Percentiles rank a stretch among this genome's conserved stretches.
These are phyloP conservation scores for Fragaria iinumae DNA, from an alignment of 306 rosid species.

Conservation along the genomic window DNA sequence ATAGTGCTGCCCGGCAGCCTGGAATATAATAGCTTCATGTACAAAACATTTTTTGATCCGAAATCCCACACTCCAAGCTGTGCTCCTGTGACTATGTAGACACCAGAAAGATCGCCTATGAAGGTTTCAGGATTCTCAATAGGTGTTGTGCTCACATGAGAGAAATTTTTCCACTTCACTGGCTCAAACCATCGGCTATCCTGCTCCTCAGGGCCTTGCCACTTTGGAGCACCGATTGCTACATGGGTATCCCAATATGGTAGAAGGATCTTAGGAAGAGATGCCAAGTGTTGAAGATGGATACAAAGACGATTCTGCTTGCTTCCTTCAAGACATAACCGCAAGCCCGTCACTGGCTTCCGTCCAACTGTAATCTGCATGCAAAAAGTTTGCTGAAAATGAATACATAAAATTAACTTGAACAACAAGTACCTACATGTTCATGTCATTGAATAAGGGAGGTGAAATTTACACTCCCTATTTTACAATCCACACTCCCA, in stretches of 20 bases:
- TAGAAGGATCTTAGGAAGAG: constrained; percentile 75
- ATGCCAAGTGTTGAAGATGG: constrained; percentile 75
- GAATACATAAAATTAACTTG: neutral
- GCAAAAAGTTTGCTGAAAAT: constrained; percentile 3
- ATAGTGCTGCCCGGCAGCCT: constrained; percentile 71
- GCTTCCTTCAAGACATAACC: constrained; percentile 68
- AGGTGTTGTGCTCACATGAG: constrained; percentile 86
- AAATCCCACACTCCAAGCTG: constrained; percentile 94
- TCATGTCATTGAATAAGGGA: neutral
- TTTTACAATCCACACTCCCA: no score
- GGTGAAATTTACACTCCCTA: no score
- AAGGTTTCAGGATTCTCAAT: constrained; percentile 69
- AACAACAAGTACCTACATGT: neutral
- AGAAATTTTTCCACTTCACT: constrained; percentile 79
- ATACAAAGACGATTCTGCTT: constrained; percentile 70
- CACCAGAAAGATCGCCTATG: constrained; percentile 58
- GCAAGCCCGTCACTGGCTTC: constrained; percentile 77
- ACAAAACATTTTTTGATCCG: constrained; percentile 68
- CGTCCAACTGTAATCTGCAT: constrained; percentile 85
- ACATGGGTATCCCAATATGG: constrained; percentile 74
- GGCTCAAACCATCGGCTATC: constrained; percentile 93
- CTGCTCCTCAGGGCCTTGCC: constrained; percentile 88
- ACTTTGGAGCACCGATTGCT: constrained; percentile 85
- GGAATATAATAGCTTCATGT: constrained; percentile 76
- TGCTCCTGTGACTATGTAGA: constrained; percentile 70